Evolutionary conservation across 441 rosid genomes (phyloP).

Genomic region (Pelargonium myrrhifolium): DNA sequence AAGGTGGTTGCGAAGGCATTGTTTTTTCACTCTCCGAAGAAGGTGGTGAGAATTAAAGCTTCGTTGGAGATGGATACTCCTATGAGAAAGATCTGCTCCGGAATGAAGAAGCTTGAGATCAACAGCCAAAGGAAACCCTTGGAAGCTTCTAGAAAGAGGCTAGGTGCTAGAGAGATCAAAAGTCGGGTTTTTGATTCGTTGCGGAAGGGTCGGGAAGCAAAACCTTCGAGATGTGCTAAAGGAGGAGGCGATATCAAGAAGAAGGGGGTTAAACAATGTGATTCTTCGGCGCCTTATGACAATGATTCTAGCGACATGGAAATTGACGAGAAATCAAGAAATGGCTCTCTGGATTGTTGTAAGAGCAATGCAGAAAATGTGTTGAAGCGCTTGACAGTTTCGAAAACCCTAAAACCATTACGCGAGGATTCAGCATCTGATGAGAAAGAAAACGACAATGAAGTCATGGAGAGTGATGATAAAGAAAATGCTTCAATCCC

Average conservation of each 20-base stretch:
- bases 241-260: slow-evolving; percentile 22
- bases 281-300: slow-evolving; percentile 14
- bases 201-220: slow-evolving; percentile 26
- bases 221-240: slow-evolving; percentile 28
- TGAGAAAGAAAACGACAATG: slow-evolving; percentile 1
- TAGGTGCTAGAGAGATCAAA: slow-evolving; percentile 63
- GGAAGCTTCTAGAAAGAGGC: slow-evolving; percentile 36
- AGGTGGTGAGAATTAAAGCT: slow-evolving; percentile 41
- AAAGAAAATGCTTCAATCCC: slow-evolving; percentile 11
- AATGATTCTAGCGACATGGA: slow-evolving; percentile 29
- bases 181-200: slow-evolving; percentile 79
- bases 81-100: slow-evolving; percentile 40
- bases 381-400: slow-evolving; percentile 1
- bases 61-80: slow-evolving; percentile 46
- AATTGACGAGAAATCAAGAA: slow-evolving; percentile 29
- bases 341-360: slow-evolving; percentile 19
- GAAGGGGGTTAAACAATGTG: slow-evolving; percentile 14
- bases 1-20: slow-evolving; percentile 56
- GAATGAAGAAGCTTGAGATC: slow-evolving; percentile 64
- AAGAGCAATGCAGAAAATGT: slow-evolving; percentile 13
- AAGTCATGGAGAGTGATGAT: slow-evolving; percentile 5
- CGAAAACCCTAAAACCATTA: slow-evolving; percentile 2
- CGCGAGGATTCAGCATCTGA: slow-evolving; percentile 22
- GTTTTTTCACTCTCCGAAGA: slow-evolving; percentile 73
- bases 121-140: slow-evolving; percentile 35